Base-by-base conservation (phyloP, 2,329 filamentous ascomycete species). In the Dothideomycetes sp. region DNA sequence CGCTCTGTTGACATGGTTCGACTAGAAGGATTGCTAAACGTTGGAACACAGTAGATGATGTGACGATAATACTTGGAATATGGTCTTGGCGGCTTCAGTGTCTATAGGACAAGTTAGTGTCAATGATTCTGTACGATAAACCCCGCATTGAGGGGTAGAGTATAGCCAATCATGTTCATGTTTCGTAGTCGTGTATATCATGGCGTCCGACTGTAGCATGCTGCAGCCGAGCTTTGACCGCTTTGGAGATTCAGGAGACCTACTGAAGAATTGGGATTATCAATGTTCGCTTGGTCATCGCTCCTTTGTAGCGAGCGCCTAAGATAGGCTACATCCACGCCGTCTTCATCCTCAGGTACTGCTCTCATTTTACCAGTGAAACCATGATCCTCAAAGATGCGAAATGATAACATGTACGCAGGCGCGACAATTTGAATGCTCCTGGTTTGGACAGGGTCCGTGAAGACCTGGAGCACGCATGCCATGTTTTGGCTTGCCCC, bases 11-110 rank as follows among this genome's bases (percentile, higher is more conserved):
- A 77, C 79, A 93, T 89, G 3, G 84, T 87, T 53, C 81, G 81
- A 19, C 81, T 85, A 0, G 83, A 87, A 0, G 91, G 91, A 54
- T 96, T 96, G 36, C 84, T 78, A 58, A 88, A 93, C 0, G 86
- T 86, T 0, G 91, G 85, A 11, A 94, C 87, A 22, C 77, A 76
- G 58, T 96, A 96, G 50, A 98, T 81, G 49, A 95, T 58, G 55
- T 95, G 84, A 40, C 79, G 79, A 64, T 94, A 96, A 40, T 84
- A 73, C 53, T 94, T 94, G 30, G 77, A 72, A 61, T 75, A 70
- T 11, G 74, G 66, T 14, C 72, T 68, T 0, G 66, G 57, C 2
- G 67, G 65, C 55, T 85, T 87, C 50, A 72, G 61, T 36, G 60
- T 66, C 69, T 72, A 30, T 4, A 12, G 12, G 19, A 15, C 12